These are phyloP conservation scores for Guillardia theta DNA, from an alignment of 78 protist genomes.

Conservation along the genomic window DNA sequence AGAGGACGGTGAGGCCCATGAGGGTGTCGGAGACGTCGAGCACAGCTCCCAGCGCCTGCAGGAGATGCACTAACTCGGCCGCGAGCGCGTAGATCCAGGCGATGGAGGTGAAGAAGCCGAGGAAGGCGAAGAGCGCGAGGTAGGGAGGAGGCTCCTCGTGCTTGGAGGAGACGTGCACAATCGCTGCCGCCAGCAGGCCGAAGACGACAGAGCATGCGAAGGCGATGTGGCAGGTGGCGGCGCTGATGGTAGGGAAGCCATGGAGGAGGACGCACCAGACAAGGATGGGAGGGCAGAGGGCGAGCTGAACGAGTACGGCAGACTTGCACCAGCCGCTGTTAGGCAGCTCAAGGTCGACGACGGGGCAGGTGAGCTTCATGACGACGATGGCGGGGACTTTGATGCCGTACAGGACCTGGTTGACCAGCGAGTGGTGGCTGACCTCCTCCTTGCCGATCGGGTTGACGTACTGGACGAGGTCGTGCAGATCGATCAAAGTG, in stretches of 20 bases:
- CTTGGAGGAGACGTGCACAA: background rate
- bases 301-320: background rate
- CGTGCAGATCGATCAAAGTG: no score
- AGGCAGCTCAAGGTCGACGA: no score
- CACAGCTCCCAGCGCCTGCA: background rate
- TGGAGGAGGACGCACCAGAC: background rate
- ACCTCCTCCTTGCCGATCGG: no score
- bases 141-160: background rate
- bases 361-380: no score
- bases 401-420: no score
- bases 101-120: background rate
- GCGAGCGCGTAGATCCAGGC: background rate
- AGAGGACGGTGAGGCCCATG: background rate
- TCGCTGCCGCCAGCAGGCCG: background rate
- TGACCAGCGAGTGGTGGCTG: no score
- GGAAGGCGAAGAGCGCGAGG: background rate
- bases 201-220: background rate
- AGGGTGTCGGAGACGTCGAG: slow-evolving; percentile 3
- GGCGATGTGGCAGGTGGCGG: background rate
- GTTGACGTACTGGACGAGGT: no score
- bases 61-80: background rate
- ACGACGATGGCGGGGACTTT: no score
- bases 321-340: background rate
- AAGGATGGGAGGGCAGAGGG: background rate
- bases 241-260: background rate